Base-by-base conservation (phyloP, 805 yeast species). In the Suhomyces sp. region DNA sequence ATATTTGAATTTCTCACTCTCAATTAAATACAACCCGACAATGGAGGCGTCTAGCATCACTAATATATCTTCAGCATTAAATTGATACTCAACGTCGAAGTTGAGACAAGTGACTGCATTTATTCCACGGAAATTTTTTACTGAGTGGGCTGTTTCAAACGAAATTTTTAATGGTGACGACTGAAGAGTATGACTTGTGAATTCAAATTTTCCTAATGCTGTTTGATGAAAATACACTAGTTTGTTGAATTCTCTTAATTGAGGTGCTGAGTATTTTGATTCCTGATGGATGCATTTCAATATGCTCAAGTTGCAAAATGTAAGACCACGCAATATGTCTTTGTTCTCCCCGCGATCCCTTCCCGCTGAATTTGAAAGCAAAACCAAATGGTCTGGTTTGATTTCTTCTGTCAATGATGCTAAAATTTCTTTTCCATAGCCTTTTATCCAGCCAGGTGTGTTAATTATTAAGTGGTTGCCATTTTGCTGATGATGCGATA, bases 391-490 rank as follows among this genome's bases (percentile, higher is more conserved):
- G 0, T 81, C 72, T 0, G 95, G 86, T 17, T 65, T 58, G 2
- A 75, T 55, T 7, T 55, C 39, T 0, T 48, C 40, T 2, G 79
- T 63, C 2, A 83, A 58, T 18, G 68, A 61, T 11, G 58, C 65
- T n/a, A 85, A 64, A 6, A 88, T 59, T 31, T 78, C 81, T 11
- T 81, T 67, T 0, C 97, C 97, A 43, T 77, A 79, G 0, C 96
- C 97, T 56, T 84, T 85, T 19, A 88, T 75, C 96, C 96, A 88
- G 0, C 96, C 96, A 0, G 96, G 91, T 1, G 90, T 76, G 49
- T 88, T 88, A 4, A 90, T 70, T 1, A 88, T 55, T 3, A 88
- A 58, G 11, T 64, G 72, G 14, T 35, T 40, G 2, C 62, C 62
- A 8, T 44, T 44, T 4, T 50, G 53, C 35, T 30, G 49, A 19